Percentiles rank a stretch among this genome's conserved stretches.
phyloP scores from a whole-genome alignment of 176 grass and related monocot genomes.

The Cenchrus fungigraminus region DNA sequence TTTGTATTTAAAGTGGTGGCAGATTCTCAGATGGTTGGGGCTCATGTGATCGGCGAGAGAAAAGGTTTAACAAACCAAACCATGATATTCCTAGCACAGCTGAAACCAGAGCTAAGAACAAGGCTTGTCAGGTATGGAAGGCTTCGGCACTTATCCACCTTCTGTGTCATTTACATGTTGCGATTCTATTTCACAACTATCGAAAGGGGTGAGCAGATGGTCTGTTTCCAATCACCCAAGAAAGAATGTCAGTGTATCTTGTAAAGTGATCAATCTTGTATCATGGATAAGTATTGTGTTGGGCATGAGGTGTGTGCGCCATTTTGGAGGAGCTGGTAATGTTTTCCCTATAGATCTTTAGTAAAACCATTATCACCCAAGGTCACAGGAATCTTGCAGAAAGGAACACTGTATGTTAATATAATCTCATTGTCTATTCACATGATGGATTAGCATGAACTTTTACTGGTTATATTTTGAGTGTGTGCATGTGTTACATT shows the following conservation, averaged over 20 bases:
- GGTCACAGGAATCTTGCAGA: neutral
- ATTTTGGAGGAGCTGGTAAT: neutral
- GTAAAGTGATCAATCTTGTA: neutral
- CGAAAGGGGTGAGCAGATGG: neutral
- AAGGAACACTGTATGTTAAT: neutral
- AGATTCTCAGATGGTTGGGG: conserved; percentile 91
- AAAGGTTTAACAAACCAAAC: conserved; percentile 85
- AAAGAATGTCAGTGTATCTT: neutral
- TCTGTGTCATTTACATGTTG: neutral
- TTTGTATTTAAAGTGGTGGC: conserved; percentile 59
- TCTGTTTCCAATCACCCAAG: neutral
- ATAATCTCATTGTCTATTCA: neutral
- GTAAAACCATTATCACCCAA: neutral
- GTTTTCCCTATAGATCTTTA: neutral
- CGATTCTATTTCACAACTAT: neutral
- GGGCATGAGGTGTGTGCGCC: neutral
- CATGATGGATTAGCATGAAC: neutral
- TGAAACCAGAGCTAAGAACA: conserved; percentile 98
- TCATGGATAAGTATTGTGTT: neutral
- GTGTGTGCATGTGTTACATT: neutral
- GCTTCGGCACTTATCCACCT: conserved; percentile 1
- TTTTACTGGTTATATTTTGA: neutral
- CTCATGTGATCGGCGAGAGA: conserved; percentile 77
- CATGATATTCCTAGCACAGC: conserved; percentile 94
- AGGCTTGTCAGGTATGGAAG: conserved; percentile 76